Conservation (phyloP, 177 flowering plant species). For the Tripterygium wilfordii region DNA sequence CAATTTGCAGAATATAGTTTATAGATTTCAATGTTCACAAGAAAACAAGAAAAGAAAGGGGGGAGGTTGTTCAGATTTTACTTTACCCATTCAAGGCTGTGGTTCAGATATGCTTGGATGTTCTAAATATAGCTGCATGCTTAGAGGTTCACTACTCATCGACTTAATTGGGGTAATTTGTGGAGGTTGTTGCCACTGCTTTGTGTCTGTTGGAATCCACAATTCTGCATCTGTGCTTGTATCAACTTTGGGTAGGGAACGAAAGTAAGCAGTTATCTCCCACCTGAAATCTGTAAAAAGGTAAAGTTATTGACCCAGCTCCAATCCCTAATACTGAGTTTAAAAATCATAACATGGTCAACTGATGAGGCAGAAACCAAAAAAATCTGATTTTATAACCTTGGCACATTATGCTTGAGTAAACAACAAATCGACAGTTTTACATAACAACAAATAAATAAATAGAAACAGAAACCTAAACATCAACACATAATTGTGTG, state of each 20-base stretch:
- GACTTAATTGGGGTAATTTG: slow-evolving; percentile 84
- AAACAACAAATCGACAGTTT: too few species aligned
- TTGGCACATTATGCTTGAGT: too few species aligned
- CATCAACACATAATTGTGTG: neutral
- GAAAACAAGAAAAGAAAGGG: neutral
- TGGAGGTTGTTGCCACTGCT: slow-evolving; percentile 86
- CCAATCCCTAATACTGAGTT: neutral
- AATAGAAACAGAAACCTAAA: neutral
- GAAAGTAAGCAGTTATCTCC: slow-evolving; percentile 80
- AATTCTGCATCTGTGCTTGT: slow-evolving; percentile 49
- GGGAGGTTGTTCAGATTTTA: neutral
- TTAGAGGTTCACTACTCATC: slow-evolving; percentile 63
- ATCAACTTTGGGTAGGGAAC: slow-evolving; percentile 43
- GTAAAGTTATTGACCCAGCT: neutral
- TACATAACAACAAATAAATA: too few species aligned
- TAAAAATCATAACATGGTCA: too few species aligned
- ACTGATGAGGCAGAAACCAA: too few species aligned
- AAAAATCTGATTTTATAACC: too few species aligned
- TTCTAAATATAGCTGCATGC: slow-evolving; percentile 77
- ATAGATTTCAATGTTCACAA: too few species aligned
- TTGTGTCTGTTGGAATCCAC: slow-evolving; percentile 82
- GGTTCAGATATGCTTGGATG: slow-evolving; percentile 58
- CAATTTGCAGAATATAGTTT: too few species aligned
- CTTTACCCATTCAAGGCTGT: slow-evolving; percentile 12
- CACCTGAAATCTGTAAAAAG: slow-evolving; percentile 68